Evolutionary conservation across 2,329 filamentous ascomycete species (phyloP).

Genomic region (Colletotrichum horii): DNA sequence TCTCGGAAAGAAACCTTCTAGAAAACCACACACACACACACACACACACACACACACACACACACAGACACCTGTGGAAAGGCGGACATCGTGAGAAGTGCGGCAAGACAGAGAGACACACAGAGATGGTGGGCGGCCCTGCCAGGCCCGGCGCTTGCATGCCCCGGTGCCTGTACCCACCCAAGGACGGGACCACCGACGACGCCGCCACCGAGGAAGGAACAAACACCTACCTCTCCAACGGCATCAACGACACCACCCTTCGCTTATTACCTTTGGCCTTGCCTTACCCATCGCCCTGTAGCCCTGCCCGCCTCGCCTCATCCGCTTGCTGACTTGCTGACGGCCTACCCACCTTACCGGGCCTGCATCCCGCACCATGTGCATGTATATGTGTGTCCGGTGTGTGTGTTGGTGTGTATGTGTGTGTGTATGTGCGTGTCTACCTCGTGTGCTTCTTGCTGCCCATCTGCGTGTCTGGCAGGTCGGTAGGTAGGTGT

Average conservation of each 20-base stretch:
- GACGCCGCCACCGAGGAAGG: neutral
- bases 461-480: neutral
- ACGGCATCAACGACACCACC: neutral
- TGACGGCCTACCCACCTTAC: neutral
- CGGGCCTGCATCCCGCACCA: neutral
- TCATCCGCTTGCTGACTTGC: neutral
- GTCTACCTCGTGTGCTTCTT: neutral
- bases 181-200: neutral
- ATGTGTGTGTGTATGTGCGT: neutral
- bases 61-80: neutral
- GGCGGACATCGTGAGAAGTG: neutral
- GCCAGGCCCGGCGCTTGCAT: neutral
- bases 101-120: neutral
- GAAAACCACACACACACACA: neutral
- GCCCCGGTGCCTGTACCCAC: neutral
- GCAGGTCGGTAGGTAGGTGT: neutral
- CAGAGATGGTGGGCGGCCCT: neutral
- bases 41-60: neutral
- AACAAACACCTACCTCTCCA: neutral
- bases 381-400: neutral
- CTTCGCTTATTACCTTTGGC: neutral
- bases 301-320: neutral
- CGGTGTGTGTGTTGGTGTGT: too few relatives aligned
- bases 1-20: neutral
- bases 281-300: neutral